These are phyloP conservation scores for Cornus suecica DNA, from an alignment of 148 eudicot genomes.

Conservation along the genomic window DNA sequence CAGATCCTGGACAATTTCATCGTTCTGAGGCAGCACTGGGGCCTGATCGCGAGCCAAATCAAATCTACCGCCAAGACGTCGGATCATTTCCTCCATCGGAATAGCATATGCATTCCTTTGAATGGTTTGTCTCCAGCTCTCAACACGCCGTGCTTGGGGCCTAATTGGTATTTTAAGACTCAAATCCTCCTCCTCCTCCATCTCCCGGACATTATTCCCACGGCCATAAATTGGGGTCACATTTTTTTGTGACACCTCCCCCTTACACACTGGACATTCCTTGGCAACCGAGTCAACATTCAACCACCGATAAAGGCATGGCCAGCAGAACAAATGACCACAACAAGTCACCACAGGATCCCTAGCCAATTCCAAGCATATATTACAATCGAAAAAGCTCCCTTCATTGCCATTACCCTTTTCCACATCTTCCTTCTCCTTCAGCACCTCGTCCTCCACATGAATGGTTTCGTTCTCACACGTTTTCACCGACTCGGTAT, in stretches of 20 bases:
- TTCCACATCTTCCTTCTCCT: slow-evolving; percentile 50
- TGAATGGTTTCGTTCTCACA: slow-evolving; percentile 47
- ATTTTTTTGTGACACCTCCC: slow-evolving; percentile 73
- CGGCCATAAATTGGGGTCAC: slow-evolving; percentile 89
- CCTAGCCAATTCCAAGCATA: slow-evolving; percentile 84
- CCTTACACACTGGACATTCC: slow-evolving; percentile 95
- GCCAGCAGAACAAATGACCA: slow-evolving; percentile 98
- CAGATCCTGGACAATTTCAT: slow-evolving; percentile 40
- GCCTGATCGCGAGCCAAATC: slow-evolving; percentile 53
- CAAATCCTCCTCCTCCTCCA: slow-evolving; percentile 48
- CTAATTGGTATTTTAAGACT: slow-evolving; percentile 59
- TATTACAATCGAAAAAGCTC: slow-evolving; percentile 86
- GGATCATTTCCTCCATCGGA: slow-evolving; percentile 89
- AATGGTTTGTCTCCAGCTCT: slow-evolving; percentile 85
- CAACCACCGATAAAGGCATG: slow-evolving; percentile 91
- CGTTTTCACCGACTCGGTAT: slow-evolving; percentile 34
- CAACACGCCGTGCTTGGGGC: slow-evolving; percentile 70
- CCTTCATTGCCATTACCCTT: slow-evolving; percentile 46
- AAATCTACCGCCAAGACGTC: slow-evolving; percentile 75
- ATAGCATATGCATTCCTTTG: slow-evolving; percentile 62
- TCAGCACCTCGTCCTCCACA: slow-evolving; percentile 33
- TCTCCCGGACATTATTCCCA: slow-evolving; percentile 36
- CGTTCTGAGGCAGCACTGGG: slow-evolving; percentile 34
- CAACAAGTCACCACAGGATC: slow-evolving; percentile 96
- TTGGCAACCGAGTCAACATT: slow-evolving; percentile 74